Percentiles rank a stretch among this genome's conserved stretches.
These are phyloP conservation scores for Striga hermonthica DNA, from an alignment of 305 asterid genomes.

Conservation along the genomic window DNA sequence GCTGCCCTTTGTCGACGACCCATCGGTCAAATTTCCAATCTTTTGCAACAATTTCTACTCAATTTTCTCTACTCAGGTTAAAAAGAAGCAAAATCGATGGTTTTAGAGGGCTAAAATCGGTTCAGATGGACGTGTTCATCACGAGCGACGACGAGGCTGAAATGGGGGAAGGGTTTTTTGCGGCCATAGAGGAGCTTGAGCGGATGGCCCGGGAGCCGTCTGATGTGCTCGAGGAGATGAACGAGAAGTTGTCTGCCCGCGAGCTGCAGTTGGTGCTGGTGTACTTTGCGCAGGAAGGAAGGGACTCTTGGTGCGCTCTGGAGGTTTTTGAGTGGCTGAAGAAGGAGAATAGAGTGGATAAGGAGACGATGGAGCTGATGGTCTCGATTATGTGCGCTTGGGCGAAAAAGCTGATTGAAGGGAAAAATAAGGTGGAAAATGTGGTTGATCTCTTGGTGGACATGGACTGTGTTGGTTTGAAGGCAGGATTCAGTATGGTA, in stretches of 20 bases:
- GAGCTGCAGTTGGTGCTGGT: conserved; percentile 85
- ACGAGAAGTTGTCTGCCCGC: conserved; percentile 64
- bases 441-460: conserved; percentile 88
- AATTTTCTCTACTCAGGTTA: conserved; percentile 26
- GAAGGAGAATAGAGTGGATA: conserved; percentile 89
- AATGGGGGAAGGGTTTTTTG: conserved; percentile 87
- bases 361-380: conserved; percentile 96
- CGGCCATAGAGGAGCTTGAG: conserved; percentile 89
- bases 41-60: conserved; percentile 31
- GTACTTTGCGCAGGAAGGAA: conserved; percentile 89
- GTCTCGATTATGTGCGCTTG: conserved; percentile 91
- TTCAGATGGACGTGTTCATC: conserved; percentile 61
- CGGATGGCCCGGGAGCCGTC: conserved; percentile 93
- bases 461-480: conserved; percentile 91
- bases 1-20: conserved; percentile 31
- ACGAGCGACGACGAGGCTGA: conserved; percentile 81
- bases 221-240: conserved; percentile 88
- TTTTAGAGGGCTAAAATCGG: conserved; percentile 49
- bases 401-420: conserved; percentile 80
- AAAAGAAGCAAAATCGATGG: conserved; percentile 31
- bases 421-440: conserved; percentile 54
- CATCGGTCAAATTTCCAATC: conserved; percentile 34
- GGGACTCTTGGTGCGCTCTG: conserved; percentile 95
- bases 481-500: conserved; percentile 78
- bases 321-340: conserved; percentile 96